These are phyloP conservation scores for Cruciata laevipes DNA, from an alignment of 257 asterid species.

Conservation along the genomic window DNA sequence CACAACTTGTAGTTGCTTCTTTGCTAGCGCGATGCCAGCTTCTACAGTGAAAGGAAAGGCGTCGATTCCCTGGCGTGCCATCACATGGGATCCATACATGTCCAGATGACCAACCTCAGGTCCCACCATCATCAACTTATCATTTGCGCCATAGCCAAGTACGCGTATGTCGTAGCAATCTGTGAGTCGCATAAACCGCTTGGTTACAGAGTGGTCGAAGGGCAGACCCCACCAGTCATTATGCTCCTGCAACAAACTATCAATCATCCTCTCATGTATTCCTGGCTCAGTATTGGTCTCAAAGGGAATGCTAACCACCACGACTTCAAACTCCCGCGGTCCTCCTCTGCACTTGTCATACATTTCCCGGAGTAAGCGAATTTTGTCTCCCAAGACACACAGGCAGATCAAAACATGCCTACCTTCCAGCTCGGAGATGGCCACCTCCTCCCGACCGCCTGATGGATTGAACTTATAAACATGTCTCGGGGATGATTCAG, in stretches of 20 bases:
- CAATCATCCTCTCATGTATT: too few relatives aligned
- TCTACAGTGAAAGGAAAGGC: neutral
- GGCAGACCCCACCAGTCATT: neutral
- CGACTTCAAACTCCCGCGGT: too few relatives aligned
- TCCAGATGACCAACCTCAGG: neutral
- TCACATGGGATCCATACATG: neutral
- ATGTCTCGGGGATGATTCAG: too few relatives aligned
- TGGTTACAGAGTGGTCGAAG: neutral
- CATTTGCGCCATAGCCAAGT: neutral
- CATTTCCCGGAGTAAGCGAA: too few relatives aligned
- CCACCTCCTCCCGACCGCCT: too few relatives aligned
- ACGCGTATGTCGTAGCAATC: neutral
- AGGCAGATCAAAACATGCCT: too few relatives aligned
- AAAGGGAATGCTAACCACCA: too few relatives aligned
- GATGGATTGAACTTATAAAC: too few relatives aligned
- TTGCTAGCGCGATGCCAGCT: neutral
- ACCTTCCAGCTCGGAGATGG: too few relatives aligned
- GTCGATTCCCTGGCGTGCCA: neutral
- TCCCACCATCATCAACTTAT: neutral
- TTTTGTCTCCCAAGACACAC: too few relatives aligned
- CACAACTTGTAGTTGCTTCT: neutral
- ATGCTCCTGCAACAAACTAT: neutral
- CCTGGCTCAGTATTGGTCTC: too few relatives aligned
- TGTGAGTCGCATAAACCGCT: neutral
- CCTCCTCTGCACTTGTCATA: too few relatives aligned